Evolutionary conservation across 202 grass and related monocot genomes (phyloP), one percentile per base, ranked within the genome.

Genomic region (Panicum virgatum): DNA sequence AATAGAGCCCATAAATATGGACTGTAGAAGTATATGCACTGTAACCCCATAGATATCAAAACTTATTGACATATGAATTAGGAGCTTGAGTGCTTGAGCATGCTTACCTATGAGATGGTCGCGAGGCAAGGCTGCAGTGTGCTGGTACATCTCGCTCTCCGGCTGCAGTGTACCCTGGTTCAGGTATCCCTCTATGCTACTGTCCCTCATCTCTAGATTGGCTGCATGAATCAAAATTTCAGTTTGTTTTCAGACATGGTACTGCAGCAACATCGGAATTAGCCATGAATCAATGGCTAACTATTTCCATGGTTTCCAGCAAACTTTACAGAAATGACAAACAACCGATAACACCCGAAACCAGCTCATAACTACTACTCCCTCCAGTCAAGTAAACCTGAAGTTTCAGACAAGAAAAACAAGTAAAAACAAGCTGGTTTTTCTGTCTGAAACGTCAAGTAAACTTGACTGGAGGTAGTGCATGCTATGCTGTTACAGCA

Each of bases 201-300:
- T 84, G 42, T 85, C 69, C 80, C 84, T 72, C 87, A 64, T 90
- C 82, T 82, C 87, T 72, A 90, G 51, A 76, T 90, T 92, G 52
- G 76, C 90, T 95, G 87, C 39, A 86, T 60, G 12, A 66, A 70
- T 72, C 46, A 76, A 22, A 19, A 38, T 20, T 85, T 56, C 64
- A 82, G 40, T 45, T 76, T 46, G 29, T 66, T 71, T 68, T 85
- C n/a, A n/a, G n/a, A n/a, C n/a, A n/a, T n/a, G n/a, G n/a, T n/a
- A n/a, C n/a, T n/a, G n/a, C 77, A 69, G 20, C 16, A 62, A 34
- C 14, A 75, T 14, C 25, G 50, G 37, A 18, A n/a, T n/a, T n/a
- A 43, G 3, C n/a, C 12, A 59, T 12, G 9, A 30, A 59, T 45
- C 6, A 12, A 45, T 43, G 20, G 7, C 42, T 40, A 57, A 5